These are phyloP conservation scores for Russula vinacea DNA, from an alignment of 768 basidiomycete genomes.

Conservation along the genomic window DNA sequence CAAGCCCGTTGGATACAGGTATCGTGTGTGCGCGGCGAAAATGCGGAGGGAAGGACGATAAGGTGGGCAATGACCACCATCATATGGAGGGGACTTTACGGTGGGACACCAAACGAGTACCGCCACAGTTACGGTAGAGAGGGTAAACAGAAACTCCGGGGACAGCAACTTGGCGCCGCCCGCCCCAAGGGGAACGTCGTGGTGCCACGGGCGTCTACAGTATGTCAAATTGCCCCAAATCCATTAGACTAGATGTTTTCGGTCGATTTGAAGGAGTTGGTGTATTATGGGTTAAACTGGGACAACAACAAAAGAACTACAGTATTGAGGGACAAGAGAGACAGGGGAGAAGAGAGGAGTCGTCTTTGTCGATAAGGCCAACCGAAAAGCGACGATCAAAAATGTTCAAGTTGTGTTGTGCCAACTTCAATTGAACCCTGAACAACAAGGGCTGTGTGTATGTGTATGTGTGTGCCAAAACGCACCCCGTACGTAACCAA, in stretches of 20 bases:
- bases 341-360: neutral
- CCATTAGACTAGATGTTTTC: neutral
- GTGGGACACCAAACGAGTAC: neutral
- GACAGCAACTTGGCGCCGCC: neutral
- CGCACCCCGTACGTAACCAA: neutral
- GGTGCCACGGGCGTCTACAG: no score
- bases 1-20: neutral
- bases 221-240: conserved; percentile 2
- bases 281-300: no score
- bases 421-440: neutral
- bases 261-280: neutral
- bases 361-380: neutral
- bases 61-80: neutral
- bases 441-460: neutral
- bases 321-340: neutral
- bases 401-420: neutral
- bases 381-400: neutral
- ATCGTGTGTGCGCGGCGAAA: neutral
- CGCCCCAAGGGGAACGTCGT: neutral
- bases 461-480: neutral
- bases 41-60: neutral
- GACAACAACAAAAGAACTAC: no score
- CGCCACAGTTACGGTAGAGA: neutral
- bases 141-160: neutral
- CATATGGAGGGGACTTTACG: neutral